Evolutionary conservation across 495 filamentous ascomycete genomes (phyloP).

Genomic region (Extremus antarcticus): DNA sequence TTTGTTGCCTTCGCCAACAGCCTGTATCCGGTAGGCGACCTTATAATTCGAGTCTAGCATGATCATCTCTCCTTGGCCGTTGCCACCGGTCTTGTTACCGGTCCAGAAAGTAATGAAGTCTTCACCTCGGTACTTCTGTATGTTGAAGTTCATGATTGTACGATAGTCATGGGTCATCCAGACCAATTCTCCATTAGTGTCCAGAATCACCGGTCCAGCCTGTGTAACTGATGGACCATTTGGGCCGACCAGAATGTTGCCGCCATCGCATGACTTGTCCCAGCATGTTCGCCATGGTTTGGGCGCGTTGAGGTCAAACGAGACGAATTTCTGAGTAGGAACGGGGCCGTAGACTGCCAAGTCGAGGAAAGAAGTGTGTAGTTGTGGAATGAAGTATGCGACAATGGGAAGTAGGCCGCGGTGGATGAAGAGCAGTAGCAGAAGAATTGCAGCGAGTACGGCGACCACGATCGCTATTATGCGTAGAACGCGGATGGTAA

Average conservation of each 20-base stretch:
- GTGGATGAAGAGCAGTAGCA: slow-evolving; percentile 1
- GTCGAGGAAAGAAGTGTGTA: slow-evolving; percentile 12
- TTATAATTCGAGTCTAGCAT: slow-evolving; percentile 32
- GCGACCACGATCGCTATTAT: slow-evolving; percentile 6
- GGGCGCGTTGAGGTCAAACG: slow-evolving; percentile 10
- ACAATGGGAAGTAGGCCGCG: slow-evolving; percentile 9
- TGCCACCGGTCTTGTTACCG: slow-evolving; percentile 35
- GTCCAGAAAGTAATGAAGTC: slow-evolving; percentile 39
- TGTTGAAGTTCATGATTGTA: slow-evolving; percentile 2
- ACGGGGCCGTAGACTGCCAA: slow-evolving; percentile 12
- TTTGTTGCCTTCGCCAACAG: slow-evolving; percentile 8
- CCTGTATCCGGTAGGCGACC: slow-evolving; percentile 13
- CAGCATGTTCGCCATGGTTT: not conserved
- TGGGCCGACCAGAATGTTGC: slow-evolving; percentile 12
- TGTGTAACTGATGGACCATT: slow-evolving; percentile 4
- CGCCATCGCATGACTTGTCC: slow-evolving; percentile 13
- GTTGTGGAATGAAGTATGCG: slow-evolving; percentile 2
- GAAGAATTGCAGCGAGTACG: not conserved
- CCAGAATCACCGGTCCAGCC: slow-evolving; percentile 11
- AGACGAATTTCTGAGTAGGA: slow-evolving; percentile 7
- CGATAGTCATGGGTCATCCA: slow-evolving; percentile 10
- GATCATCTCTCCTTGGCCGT: slow-evolving; percentile 37
- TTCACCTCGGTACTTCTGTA: slow-evolving; percentile 11
- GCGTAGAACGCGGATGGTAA: not conserved
- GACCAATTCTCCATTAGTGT: slow-evolving; percentile 7